phyloP scores from a whole-genome alignment of 176 grass and related monocot genomes.

The Thinopyrum elongatum region DNA sequence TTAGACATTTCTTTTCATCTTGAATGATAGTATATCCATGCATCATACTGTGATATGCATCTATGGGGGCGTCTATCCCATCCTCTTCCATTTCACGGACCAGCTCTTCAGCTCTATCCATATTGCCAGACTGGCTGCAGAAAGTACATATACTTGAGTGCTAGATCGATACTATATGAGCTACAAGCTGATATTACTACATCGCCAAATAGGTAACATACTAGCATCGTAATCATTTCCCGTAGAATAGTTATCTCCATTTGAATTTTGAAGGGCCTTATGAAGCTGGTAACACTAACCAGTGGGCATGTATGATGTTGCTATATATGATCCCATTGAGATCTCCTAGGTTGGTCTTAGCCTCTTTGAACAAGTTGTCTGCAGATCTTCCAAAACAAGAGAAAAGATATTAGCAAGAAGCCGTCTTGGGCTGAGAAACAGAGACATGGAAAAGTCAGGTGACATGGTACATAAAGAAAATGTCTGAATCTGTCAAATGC shows the following conservation, averaged over 20 bases:
- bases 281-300: conserved; percentile 62
- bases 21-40: conserved; percentile 89
- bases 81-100: conserved; percentile 93
- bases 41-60: conserved; percentile 98
- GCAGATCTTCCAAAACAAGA: conserved; percentile 77
- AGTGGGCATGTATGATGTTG: conserved; percentile 98
- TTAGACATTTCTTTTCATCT: conserved; percentile 84
- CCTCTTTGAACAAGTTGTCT: conserved; percentile 87
- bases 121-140: conserved; percentile 87
- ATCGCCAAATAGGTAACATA: background rate
- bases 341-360: conserved; percentile 51
- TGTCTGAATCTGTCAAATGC: background rate
- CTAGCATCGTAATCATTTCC: background rate
- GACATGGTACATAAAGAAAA: conserved; percentile 6
- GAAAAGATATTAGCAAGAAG: conserved; percentile 44
- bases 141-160: conserved; percentile 24
- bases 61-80: conserved; percentile 84
- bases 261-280: background rate
- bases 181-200: conserved; percentile 1
- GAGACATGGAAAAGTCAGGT: background rate
- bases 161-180: background rate
- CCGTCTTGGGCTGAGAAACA: background rate
- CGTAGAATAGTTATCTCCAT: background rate
- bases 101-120: conserved; percentile 76
- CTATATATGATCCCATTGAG: conserved; percentile 91